Base-by-base conservation (phyloP, 306 rosid genomes). In the Casuarina equisetifolia region DNA sequence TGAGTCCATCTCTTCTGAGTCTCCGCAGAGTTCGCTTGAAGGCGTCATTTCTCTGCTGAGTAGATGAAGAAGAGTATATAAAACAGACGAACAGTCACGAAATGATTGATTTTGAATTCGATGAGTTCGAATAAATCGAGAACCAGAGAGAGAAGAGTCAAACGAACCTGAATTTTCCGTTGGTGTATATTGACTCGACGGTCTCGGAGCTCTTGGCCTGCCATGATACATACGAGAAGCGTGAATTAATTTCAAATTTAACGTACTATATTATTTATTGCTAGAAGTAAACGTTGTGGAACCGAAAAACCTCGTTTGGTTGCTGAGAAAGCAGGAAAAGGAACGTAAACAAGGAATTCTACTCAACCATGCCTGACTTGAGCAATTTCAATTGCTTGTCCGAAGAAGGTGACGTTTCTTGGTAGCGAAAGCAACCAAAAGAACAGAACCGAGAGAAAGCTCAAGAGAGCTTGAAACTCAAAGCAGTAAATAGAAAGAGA, bases 131-230 rank as follows among this genome's bases (percentile, higher is more conserved):
- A 49, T 1, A n/a, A 3, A 11, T 38, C 16, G 17, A 61, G 6
- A 61, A 67, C 69, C 57, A 25, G 9, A 70, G 81, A 74, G 73
- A 73, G 16, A 54, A 55, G 15, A 69, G 58, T 6, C 40, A 16
- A 79, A 72, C 69, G 55, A 64, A 91, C 97, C 94, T 94, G 86
- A 80, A 76, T 20, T 85, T 73, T 59, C 78, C 81, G 82, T 82
- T 44, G 77, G 36, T 69, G 52, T 62, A 69, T 57, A 84, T 76
- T 69, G 93, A 84, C 51, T 75, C 77, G 74, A 73, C 87, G 51
- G 87, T 86, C 87, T 88, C 87, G 61, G 78, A 88, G 83, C 88
- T 81, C 88, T 86, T 90, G 82, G 76, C 82, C 89, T 87, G 88
- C 84, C 71, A 71, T 46, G 77, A 73, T 63, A 58, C 74, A 73